Conservation (phyloP, 768 basidiomycete species). For the Rhizopogon vinicolor region DNA sequence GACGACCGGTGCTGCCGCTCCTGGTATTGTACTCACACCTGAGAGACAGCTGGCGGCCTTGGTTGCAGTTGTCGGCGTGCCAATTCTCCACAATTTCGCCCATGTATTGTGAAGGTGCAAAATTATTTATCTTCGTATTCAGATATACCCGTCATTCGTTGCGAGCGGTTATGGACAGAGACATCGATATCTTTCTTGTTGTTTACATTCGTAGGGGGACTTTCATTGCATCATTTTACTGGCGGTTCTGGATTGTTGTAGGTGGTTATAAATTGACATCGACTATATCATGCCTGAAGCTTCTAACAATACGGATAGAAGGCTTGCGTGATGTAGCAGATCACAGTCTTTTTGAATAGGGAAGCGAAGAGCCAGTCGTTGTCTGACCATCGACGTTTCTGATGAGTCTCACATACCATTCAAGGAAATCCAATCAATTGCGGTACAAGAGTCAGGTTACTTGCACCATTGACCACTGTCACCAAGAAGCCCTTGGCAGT, state of each 20-base stretch:
- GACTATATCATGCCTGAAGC: too few relatives aligned
- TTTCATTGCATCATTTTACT: background rate
- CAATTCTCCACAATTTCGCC: background rate
- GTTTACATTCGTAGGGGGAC: background rate
- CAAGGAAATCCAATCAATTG: too few relatives aligned
- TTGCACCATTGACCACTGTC: too few relatives aligned
- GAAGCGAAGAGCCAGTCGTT: too few relatives aligned
- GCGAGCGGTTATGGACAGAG: background rate
- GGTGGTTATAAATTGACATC: background rate
- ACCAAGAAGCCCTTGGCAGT: too few relatives aligned
- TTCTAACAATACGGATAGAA: too few relatives aligned
- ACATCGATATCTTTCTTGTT: background rate
- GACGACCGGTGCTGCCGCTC: constrained; percentile 8
- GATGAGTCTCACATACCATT: too few relatives aligned
- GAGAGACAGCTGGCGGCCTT: constrained; percentile 1
- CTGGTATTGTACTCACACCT: background rate
- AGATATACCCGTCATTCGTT: background rate
- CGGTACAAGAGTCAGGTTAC: too few relatives aligned
- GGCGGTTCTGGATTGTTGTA: constrained; percentile 1
- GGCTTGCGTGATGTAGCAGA: too few relatives aligned
- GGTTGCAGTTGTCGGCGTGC: constrained; percentile 4
- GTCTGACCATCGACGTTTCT: too few relatives aligned
- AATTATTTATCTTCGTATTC: background rate
- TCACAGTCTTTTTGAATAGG: too few relatives aligned
- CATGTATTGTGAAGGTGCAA: background rate